These are phyloP conservation scores for Ustilaginoidea virens DNA, from an alignment of 2,329 filamentous ascomycete genomes.

Conservation along the genomic window DNA sequence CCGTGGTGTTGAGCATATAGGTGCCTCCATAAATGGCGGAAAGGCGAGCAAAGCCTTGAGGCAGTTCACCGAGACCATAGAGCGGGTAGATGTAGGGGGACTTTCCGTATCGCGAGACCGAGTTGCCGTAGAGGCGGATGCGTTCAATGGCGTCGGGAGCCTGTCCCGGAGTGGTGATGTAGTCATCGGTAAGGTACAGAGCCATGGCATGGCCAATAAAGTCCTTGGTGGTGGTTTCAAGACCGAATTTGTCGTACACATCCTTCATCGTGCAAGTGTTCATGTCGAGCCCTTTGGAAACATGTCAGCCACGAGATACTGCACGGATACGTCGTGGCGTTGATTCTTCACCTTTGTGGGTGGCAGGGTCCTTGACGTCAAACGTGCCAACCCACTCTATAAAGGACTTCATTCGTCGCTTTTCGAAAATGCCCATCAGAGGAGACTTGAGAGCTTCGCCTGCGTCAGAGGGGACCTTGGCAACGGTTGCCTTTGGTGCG, in stretches of 20 bases:
- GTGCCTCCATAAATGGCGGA: conserved; percentile 98
- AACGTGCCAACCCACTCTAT: conserved; percentile 89
- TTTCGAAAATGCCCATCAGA: conserved; percentile 95
- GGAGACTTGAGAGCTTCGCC: conserved; percentile 81
- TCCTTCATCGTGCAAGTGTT: conserved; percentile 80
- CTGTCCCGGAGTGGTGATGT: conserved; percentile 56
- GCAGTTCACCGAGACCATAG: conserved; percentile 92
- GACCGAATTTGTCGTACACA: conserved; percentile 95
- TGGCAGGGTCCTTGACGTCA: conserved; percentile 63
- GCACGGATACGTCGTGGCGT: no score
- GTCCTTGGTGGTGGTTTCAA: conserved; percentile 78
- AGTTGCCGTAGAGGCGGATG: conserved; percentile 93
- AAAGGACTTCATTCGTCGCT: conserved; percentile 91
- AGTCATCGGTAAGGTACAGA: conserved; percentile 79
- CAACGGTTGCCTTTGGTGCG: conserved; percentile 73
- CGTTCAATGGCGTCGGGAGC: conserved; percentile 80
- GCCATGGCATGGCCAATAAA: conserved; percentile 99
- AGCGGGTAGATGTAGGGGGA: conserved; percentile 99
- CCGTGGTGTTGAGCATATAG: conserved; percentile 95
- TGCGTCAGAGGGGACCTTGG: conserved; percentile 92
- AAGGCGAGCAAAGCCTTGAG: conserved; percentile 91
- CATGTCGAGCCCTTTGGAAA: conserved; percentile 71
- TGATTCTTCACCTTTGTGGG: conserved; percentile 63
- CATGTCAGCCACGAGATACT: no score
- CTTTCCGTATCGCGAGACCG: conserved; percentile 93